A percentile compares a stretch with the other conserved stretches of the same genome.
phyloP scores from a whole-genome alignment of 2,329 filamentous ascomycete genomes.

The Talaromyces sp. region DNA sequence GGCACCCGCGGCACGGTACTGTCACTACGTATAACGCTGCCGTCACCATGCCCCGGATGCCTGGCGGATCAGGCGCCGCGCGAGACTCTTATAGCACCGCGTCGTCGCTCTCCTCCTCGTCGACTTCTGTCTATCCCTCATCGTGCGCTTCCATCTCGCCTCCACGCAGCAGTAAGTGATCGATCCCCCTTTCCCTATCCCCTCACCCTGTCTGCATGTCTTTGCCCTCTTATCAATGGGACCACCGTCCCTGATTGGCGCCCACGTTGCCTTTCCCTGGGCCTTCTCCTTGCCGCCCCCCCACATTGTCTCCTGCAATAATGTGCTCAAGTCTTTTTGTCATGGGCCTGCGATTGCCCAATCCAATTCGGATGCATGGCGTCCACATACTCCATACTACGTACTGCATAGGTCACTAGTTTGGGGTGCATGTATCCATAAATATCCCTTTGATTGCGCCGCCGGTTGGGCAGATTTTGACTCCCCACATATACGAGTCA shows the following conservation, averaged over 20 bases:
- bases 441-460: neutral
- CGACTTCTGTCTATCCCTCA: slow-evolving; percentile 10
- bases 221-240: neutral
- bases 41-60: neutral
- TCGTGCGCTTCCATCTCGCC: slow-evolving; percentile 11
- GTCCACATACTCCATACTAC: too few relatives aligned
- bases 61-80: neutral
- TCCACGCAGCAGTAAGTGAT: slow-evolving; percentile 10
- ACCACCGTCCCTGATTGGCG: neutral
- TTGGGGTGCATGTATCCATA: neutral
- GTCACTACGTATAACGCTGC: neutral
- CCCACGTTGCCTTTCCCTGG: neutral
- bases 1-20: neutral
- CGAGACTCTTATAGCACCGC: slow-evolving; percentile 1
- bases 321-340: neutral
- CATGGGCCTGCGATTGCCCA: neutral
- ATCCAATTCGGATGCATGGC: neutral
- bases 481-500: neutral
- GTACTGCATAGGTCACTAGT: neutral
- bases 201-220: neutral
- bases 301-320: neutral
- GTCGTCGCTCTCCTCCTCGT: slow-evolving; percentile 8
- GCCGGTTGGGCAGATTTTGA: neutral
- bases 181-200: neutral
- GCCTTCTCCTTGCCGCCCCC: neutral